Evolutionary conservation across 257 asterid species (phyloP).

Genomic region (Paulownia fortunei): DNA sequence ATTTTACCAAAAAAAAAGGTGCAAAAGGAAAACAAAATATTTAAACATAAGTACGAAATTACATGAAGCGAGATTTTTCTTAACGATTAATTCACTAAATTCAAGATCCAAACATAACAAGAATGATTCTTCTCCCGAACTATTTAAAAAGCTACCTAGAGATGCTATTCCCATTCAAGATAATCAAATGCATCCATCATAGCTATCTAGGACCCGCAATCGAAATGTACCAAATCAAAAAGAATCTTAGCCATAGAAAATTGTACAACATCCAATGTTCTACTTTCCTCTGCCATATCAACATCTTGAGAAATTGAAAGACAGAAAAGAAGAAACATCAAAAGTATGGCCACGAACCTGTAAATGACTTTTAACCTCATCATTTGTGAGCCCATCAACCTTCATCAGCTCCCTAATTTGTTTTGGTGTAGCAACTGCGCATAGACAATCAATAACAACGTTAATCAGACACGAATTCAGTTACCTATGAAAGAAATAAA

Average conservation of each 20-base stretch:
- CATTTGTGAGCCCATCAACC: constrained; percentile 79
- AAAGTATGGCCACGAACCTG: constrained; percentile 50
- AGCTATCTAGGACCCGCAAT: constrained; percentile 7
- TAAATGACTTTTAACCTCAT: constrained; percentile 76
- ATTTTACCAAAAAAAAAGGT: background rate
- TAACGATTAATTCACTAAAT: background rate
- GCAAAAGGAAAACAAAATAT: background rate
- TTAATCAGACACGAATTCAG: background rate
- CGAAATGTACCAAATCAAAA: background rate
- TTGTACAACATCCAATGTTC: constrained; percentile 5
- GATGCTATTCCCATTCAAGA: constrained; percentile 17
- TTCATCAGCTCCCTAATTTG: constrained; percentile 76
- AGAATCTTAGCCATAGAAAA: constrained; percentile 18
- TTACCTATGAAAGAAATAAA: background rate
- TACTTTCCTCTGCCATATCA: background rate
- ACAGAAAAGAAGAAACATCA: background rate
- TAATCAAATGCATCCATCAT: background rate
- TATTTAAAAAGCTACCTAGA: background rate
- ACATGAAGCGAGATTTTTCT: no score
- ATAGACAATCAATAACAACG: background rate
- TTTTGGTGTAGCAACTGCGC: constrained; percentile 68
- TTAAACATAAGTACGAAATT: no score
- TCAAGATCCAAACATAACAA: background rate
- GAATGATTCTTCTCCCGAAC: background rate
- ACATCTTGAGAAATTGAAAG: background rate